Evolutionary conservation across 2,329 filamentous ascomycete genomes (phyloP).

Genomic region (Penicillium sclerotigenum): DNA sequence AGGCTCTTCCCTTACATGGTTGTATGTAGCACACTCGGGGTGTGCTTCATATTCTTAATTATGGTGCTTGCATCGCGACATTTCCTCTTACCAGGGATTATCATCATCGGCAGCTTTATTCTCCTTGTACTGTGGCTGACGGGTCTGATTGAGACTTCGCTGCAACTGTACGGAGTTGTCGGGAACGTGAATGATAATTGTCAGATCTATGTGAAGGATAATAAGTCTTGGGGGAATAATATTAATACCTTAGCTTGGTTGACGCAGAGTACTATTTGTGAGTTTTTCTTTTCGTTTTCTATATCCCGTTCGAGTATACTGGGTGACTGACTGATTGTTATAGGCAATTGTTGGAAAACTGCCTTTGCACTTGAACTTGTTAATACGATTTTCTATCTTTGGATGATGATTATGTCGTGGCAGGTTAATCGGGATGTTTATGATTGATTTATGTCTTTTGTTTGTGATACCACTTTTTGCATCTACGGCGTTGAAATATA

Average conservation of each 20-base stretch:
- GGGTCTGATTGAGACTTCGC: constrained; percentile 60
- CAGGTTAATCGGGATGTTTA: constrained; percentile 48
- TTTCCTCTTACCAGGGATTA: constrained; percentile 56
- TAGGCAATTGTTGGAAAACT: constrained; percentile 61
- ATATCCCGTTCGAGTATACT: neutral
- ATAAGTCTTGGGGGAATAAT: constrained; percentile 47
- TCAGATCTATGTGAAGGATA: constrained; percentile 53
- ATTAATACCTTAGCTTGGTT: constrained; percentile 60
- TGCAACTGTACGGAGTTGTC: constrained; percentile 58
- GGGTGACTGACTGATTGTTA: constrained; percentile 15
- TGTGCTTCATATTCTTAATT: constrained; percentile 59
- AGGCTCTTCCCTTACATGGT: constrained; percentile 66
- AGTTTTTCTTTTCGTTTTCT: constrained; percentile 24
- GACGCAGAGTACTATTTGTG: constrained; percentile 62
- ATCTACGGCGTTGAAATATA: constrained; percentile 6
- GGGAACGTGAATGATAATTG: constrained; percentile 60
- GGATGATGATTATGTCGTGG: constrained; percentile 63
- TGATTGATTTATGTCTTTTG: constrained; percentile 10
- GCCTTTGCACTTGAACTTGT: constrained; percentile 63
- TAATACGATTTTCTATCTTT: constrained; percentile 61
- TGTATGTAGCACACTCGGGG: constrained; percentile 54
- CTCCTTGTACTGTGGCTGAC: constrained; percentile 61
- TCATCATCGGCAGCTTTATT: constrained; percentile 60
- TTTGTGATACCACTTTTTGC: constrained; percentile 7
- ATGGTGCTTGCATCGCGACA: constrained; percentile 55